Evolutionary conservation across 2,329 filamentous ascomycete genomes (phyloP), one percentile per base, ranked within the genome.

Genomic region (Blastomyces silverae): DNA sequence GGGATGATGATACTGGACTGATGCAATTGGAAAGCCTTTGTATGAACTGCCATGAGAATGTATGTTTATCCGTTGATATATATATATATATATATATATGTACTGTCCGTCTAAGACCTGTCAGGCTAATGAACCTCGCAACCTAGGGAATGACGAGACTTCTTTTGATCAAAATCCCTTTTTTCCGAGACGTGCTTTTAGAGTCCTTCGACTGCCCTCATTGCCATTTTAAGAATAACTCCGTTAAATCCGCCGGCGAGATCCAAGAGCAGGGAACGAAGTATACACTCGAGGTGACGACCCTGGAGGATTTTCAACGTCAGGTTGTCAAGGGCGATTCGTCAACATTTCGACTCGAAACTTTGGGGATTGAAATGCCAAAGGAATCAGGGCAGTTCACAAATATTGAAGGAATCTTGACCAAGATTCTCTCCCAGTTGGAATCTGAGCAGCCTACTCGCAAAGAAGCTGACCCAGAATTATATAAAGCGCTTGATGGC

Each of bases 121-220:
- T 13, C 34, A 60, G 25, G 25, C 62, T 62, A 61, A 67, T 61
- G 22, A 62, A 59, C 4, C 65, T 69, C 64, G 75, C 56, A 50
- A 1, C 17, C 6, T 67, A 95, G 90, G 94, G 94, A 72, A 85
- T 82, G 1, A 99, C 94, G 17, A 85, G 89, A 66, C 85, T 99
- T 28, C 86, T 99, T 55, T 86, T 99, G 64, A 96, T 95, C 20
- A 87, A 87, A 69, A 97, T 99, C 64, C 94, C 94, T 20, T 97
- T 91, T 83, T 99, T 99, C 82, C 91, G 92, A 80, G 93, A 99
- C 77, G 88, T 99, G 68, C 91, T 99, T 72, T 86, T 99, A 77
- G 96, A 97, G 88, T 97, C 93, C 67, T 99, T 99, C 78, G 85
- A 86, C 69, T 99, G 94, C 82, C 87, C 91, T 6, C 86, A 97